Evolutionary conservation across 1,284 basidiomycete species (phyloP).

Genomic region (Sporisorium sorghi): DNA sequence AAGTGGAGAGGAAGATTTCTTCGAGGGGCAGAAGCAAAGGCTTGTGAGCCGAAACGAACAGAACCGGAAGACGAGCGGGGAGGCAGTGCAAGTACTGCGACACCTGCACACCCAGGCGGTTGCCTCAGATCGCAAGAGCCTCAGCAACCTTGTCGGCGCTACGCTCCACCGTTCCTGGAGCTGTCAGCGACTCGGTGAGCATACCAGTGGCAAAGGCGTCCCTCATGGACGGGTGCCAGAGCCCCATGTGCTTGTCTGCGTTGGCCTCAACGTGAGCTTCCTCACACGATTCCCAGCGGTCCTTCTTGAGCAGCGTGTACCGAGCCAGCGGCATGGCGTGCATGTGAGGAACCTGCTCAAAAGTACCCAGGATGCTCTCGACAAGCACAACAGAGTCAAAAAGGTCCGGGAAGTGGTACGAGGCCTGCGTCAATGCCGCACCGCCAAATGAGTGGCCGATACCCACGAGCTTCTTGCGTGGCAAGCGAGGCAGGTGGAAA

Average conservation of each 20-base stretch:
- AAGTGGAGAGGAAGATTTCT: constrained; percentile 46
- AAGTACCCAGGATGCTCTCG: constrained; percentile 36
- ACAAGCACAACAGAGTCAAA: constrained; percentile 44
- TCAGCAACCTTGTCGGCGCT: constrained; percentile 46
- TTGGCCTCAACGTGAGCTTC: constrained; percentile 37
- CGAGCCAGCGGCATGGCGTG: constrained; percentile 44
- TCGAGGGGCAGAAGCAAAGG: constrained; percentile 39
- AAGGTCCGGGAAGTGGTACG: constrained; percentile 41
- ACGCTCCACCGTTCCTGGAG: constrained; percentile 40
- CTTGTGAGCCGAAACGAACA: constrained; percentile 47
- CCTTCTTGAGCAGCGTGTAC: constrained; percentile 48
- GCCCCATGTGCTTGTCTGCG: constrained; percentile 39
- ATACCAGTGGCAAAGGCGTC: constrained; percentile 46
- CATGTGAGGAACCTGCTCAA: constrained; percentile 31
- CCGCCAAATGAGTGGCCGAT: constrained; percentile 51
- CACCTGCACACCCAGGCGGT: constrained; percentile 42
- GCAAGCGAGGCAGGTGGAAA: constrained; percentile 46
- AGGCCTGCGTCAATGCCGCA: constrained; percentile 34
- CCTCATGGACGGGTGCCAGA: constrained; percentile 39
- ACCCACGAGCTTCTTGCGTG: constrained; percentile 43
- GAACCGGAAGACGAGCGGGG: constrained; percentile 32
- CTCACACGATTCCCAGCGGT: constrained; percentile 34
- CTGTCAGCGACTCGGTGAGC: constrained; percentile 33
- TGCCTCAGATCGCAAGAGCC: constrained; percentile 40
- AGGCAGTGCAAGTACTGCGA: constrained; percentile 45